phyloP scores from a whole-genome alignment of 116 monocot genomes.

The Posidonia oceanica region DNA sequence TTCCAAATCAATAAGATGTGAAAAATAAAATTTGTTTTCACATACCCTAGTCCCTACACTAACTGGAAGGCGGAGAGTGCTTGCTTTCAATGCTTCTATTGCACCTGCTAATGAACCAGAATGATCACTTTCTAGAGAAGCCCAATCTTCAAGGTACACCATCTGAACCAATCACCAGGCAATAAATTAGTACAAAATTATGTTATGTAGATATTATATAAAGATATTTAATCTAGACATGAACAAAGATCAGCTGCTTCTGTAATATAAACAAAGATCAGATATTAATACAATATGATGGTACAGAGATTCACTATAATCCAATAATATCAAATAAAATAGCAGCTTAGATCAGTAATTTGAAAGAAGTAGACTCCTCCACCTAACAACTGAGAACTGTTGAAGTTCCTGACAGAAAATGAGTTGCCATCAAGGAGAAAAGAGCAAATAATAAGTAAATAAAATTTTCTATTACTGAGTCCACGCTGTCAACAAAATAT shows the following conservation, averaged over 20 bases:
- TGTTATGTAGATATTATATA: background rate
- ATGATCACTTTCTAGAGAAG: slow-evolving; percentile 53
- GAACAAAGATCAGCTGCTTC: background rate
- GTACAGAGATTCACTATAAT: background rate
- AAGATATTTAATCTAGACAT: background rate
- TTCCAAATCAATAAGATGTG: background rate
- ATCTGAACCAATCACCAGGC: slow-evolving; percentile 18
- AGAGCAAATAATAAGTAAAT: too few relatives aligned
- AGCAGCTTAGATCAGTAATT: too few relatives aligned
- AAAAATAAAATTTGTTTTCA: slow-evolving; percentile 2
- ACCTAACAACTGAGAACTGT: too few relatives aligned
- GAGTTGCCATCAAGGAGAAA: too few relatives aligned
- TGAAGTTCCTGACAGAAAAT: too few relatives aligned
- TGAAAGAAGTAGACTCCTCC: too few relatives aligned
- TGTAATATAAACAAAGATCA: background rate
- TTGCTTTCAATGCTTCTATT: slow-evolving; percentile 60
- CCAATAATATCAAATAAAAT: background rate
- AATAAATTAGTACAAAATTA: background rate
- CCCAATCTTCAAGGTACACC: slow-evolving; percentile 69
- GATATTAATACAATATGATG: too few relatives aligned
- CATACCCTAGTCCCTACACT: slow-evolving; percentile 64
- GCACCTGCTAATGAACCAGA: slow-evolving; percentile 44
- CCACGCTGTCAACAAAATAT: too few relatives aligned
- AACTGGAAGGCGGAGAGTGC: slow-evolving; percentile 67
- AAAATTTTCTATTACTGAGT: too few relatives aligned